A percentile compares a stretch with the other conserved stretches of the same genome.
phyloP scores from a whole-genome alignment of 495 filamentous ascomycete genomes.

The Aspergillus saccharolyticus region DNA sequence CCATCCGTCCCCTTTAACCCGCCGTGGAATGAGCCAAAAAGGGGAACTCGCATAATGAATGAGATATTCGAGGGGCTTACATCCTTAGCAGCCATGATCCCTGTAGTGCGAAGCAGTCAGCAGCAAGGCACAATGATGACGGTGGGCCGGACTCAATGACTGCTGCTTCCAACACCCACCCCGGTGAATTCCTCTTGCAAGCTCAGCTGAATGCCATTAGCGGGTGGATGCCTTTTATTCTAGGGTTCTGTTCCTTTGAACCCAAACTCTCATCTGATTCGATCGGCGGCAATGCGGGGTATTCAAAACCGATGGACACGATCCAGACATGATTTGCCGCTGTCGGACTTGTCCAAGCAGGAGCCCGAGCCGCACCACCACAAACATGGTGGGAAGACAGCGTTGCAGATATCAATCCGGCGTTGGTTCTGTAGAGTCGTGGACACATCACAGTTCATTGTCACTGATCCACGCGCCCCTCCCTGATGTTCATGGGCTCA shows the following conservation, averaged over 20 bases:
- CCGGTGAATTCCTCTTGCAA: slow-evolving; percentile 7
- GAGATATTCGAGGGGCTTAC: neutral
- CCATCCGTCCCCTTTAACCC: neutral
- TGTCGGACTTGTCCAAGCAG: neutral
- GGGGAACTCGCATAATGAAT: neutral
- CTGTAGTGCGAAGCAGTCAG: neutral
- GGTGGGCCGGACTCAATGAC: neutral
- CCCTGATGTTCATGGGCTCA: neutral
- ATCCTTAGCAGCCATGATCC: slow-evolving; percentile 2
- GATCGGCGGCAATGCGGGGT: slow-evolving; percentile 7
- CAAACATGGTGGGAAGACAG: too few species aligned
- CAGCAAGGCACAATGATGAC: neutral
- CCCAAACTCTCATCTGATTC: slow-evolving; percentile 1
- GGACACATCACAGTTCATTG: neutral
- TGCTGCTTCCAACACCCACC: neutral
- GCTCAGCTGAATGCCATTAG: slow-evolving; percentile 9
- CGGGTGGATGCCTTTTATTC: neutral
- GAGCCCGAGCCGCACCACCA: neutral
- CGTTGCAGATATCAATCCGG: too few species aligned
- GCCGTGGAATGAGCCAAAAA: neutral
- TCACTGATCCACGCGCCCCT: neutral
- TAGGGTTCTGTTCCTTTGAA: neutral
- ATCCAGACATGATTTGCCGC: slow-evolving; percentile 5
- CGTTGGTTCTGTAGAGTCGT: too few species aligned
- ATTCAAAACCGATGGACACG: slow-evolving; percentile 7